Evolutionary conservation across 1,139 yeast genomes (phyloP).

Genomic region (Pneumocystis jirovecii): DNA sequence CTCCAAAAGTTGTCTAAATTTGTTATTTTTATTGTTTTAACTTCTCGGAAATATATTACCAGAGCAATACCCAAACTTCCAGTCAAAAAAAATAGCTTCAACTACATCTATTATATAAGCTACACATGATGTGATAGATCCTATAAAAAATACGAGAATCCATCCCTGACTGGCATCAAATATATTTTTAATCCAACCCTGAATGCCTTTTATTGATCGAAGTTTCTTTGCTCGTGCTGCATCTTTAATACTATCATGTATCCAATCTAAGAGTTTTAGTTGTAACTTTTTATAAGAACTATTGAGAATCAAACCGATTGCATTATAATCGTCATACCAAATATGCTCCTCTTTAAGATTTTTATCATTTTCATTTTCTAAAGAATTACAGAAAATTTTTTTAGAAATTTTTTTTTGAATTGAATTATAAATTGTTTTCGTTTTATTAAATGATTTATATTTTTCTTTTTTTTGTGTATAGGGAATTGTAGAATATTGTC

Average conservation of each 20-base stretch:
- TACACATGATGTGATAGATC: conserved; percentile 35
- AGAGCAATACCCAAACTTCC: conserved; percentile 40
- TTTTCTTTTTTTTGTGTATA: background rate
- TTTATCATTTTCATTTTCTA: background rate
- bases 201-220: conserved; percentile 23
- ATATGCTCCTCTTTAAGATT: conserved; percentile 4
- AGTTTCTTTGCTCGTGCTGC: conserved; percentile 34
- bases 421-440: background rate
- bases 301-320: conserved; percentile 23
- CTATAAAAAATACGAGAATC: conserved; percentile 37
- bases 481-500: background rate
- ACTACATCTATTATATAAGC: conserved; percentile 40
- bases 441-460: background rate
- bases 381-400: background rate
- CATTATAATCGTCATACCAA: conserved; percentile 48
- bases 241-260: conserved; percentile 36
- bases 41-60: background rate
- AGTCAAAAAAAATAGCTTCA: conserved; percentile 39
- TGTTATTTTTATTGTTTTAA: background rate
- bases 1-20: background rate
- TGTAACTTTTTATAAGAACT: background rate
- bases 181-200: conserved; percentile 23
- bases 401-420: background rate
- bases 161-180: conserved; percentile 32
- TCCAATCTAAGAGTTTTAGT: conserved; percentile 34